Evolutionary conservation across 192 early-diverging fungal genomes (phyloP), one percentile per base, ranked within the genome.

Genomic region (Umbelopsis ramanniana): DNA sequence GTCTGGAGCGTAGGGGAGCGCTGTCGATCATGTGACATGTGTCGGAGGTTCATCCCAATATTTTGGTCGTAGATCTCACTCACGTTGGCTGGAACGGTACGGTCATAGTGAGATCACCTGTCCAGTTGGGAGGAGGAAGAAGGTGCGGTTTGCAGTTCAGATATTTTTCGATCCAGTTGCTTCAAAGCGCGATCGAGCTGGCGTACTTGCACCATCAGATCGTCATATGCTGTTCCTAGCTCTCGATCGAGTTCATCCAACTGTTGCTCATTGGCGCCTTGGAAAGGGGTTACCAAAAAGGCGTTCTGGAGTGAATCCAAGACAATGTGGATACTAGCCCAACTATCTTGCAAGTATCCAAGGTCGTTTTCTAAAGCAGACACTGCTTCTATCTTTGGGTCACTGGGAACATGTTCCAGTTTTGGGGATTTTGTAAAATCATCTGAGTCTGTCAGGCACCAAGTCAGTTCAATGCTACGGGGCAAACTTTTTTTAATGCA

Each of bases 151-250:
- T 63, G 57, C 46, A 72, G 57, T 66, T 50, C 17, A 10, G 40
- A 52, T 21, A 60, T 72, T 14, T 76, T 66, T 9, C 15, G 47
- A 46, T 71, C 45, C 38, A 76, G 29, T 29, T 66, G 70, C 40
- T 76, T 76, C 22, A 76, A 54, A 26, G 50, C 48, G n/a, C 75
- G 54, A 72, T 76, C 75, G 26, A 76, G 46, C 11, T 70, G 71
- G 12, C 75, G 75, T 38, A 76, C 69, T 35, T 76, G 75, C 19
- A 71, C 50, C 69, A 71, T 71, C 26, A 76, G 37, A 46, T 76
- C 75, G 23, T 76, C 75, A 68, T 76, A 72, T 0, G 75, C 75
- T 54, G 71, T 72, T 38, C 75, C 71, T 35, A 76, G 63, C 33
- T 76, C 75, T 21, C 70, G 70, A 26, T 76, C 75, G 15, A 76